Evolutionary conservation across 2,329 filamentous ascomycete species (phyloP), one percentile per base, ranked within the genome.

Genomic region (Sphaerostilbella broomeana): DNA sequence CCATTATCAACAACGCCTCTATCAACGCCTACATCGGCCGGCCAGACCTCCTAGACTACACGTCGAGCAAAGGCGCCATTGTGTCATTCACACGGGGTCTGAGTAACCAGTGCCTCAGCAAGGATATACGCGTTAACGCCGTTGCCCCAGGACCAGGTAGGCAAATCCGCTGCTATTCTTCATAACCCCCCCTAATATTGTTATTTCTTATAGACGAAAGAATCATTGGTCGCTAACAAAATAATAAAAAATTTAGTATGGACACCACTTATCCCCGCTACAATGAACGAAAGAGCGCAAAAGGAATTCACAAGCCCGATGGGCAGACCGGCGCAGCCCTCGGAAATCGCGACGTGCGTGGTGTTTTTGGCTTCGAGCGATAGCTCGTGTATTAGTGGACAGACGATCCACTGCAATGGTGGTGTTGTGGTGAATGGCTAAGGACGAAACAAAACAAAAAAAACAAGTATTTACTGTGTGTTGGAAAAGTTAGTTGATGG

Each of bases 1-100:
- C 77, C 18, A 87, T 94, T 58, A 87, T 94, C 72, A 92, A 90
- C 67, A 88, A 86, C 57, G 80, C 84, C 30, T 88, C 83, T 21
- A 81, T 92, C 57, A 90, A 90, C 58, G 84, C 81, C 18, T 92
- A 90, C 63, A 75, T 88, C 42, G 86, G 86, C 26, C 81, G 84
- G 2, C 81, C 81, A 0, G 85, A 90, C 52, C 72, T 90, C 2
- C 74, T 92, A 34, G 85, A 92, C 61, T 90, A 92, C 65, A 88
- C 84, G 0, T 79, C 81, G 2, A 86, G 81, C 18, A 86, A 86
- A 58, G 85, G 84, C 24, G 85, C 84, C 38, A 82, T 92, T 48
- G 64, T 90, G 4, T 75, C 85, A 3, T 92, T 92, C 62, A 90
- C 85, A 0, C 79, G 85, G 24, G 84, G 74, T 1, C 66, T 92